phyloP scores from a whole-genome alignment of 352 stramenopile genomes.

The Pythium chondricola region DNA sequence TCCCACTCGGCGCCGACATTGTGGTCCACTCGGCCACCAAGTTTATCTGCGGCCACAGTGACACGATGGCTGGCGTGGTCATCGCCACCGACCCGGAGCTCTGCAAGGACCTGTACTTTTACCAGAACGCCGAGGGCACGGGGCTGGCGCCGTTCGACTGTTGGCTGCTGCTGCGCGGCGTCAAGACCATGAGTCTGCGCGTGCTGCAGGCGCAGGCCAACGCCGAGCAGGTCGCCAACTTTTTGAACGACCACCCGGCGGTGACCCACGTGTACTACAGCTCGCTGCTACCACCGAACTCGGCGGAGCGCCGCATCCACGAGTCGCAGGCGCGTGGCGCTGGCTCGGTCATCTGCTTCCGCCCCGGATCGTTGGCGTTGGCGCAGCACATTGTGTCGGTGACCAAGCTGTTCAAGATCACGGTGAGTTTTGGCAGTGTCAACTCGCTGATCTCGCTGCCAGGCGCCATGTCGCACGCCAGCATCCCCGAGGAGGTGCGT shows the following conservation, averaged over 20 bases:
- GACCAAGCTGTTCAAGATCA: conserved; percentile 95
- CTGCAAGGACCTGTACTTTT: conserved; percentile 84
- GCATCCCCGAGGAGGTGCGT: conserved; percentile 89
- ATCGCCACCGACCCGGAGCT: conserved; percentile 80
- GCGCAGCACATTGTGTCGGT: conserved; percentile 87
- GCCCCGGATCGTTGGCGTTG: conserved; percentile 77
- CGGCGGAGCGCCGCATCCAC: conserved; percentile 74
- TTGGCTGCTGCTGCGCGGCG: conserved; percentile 83
- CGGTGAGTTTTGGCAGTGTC: conserved; percentile 89
- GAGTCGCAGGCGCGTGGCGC: conserved; percentile 76
- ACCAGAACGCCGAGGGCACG: conserved; percentile 88
- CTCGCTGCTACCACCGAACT: conserved; percentile 61
- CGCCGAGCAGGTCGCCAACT: conserved; percentile 85
- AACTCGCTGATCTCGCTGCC: conserved; percentile 91
- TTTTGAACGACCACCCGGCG: conserved; percentile 75
- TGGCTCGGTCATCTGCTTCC: conserved; percentile 90
- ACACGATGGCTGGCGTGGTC: conserved; percentile 94
- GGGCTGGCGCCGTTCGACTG: conserved; percentile 87
- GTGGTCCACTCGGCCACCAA: conserved; percentile 97
- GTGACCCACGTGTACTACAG: conserved; percentile 92
- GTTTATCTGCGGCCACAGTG: conserved; percentile 96
- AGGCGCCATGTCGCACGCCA: conserved; percentile 94
- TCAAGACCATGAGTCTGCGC: conserved; percentile 88
- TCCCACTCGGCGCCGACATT: conserved; percentile 93
- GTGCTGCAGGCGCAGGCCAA: conserved; percentile 85